Evolutionary conservation across 768 basidiomycete genomes (phyloP).

Genomic region (Tulasnella sp.): DNA sequence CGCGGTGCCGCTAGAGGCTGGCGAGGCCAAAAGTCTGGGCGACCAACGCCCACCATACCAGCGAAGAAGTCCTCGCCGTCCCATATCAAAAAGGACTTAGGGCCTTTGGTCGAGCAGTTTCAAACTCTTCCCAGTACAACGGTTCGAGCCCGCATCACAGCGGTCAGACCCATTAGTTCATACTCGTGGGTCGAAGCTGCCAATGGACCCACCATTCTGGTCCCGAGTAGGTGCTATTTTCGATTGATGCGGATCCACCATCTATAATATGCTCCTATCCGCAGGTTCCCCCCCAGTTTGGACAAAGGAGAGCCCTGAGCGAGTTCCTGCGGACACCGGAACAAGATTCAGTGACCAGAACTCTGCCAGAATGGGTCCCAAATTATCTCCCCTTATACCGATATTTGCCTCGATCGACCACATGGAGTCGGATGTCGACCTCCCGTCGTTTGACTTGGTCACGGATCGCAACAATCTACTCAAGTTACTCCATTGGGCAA

Average conservation of each 20-base stretch:
- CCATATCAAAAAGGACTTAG: not conserved
- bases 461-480: conserved; percentile 65
- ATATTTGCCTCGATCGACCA: conserved; percentile 57
- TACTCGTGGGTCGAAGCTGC: not conserved
- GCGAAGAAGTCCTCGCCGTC: not conserved
- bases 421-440: conserved; percentile 39
- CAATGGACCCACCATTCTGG: not conserved
- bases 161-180: not conserved
- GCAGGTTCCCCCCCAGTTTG: conserved; percentile 60
- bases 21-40: not conserved
- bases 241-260: not conserved
- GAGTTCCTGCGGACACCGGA: conserved; percentile 54
- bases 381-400: conserved; percentile 47
- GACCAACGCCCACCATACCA: not conserved
- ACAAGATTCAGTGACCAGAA: conserved; percentile 56
- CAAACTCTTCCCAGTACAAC: not conserved
- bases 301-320: conserved; percentile 52
- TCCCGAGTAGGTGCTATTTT: not conserved
- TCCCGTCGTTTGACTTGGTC: conserved; percentile 47
- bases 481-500: conserved; percentile 60
- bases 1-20: not conserved
- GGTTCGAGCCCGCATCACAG: not conserved
- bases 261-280: conserved; percentile 26
- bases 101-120: not conserved
- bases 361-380: conserved; percentile 37